A percentile compares a stretch with the other conserved stretches of the same genome.
phyloP scores from a whole-genome alignment of 345 rosid species.

The Capsella bursapastoris region DNA sequence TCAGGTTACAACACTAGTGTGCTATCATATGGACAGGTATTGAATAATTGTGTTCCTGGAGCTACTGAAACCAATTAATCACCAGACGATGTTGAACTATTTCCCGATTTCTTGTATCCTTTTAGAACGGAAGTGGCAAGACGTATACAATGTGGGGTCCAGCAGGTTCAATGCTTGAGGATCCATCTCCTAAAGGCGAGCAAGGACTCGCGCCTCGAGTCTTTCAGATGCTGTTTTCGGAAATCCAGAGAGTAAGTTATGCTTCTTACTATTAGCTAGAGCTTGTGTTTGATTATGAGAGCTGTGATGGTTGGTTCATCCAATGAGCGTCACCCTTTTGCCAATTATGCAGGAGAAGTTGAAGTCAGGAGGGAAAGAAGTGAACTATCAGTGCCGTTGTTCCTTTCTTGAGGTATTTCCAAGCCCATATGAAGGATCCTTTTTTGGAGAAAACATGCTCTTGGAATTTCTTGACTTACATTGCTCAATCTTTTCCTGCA shows the following conservation, averaged over 20 bases:
- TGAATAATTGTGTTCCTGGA: not conserved
- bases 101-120: not conserved
- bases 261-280: not conserved
- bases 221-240: slow-evolving; percentile 79
- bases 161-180: slow-evolving; percentile 90
- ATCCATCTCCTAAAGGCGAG: slow-evolving; percentile 71
- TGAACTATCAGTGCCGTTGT: slow-evolving; percentile 93
- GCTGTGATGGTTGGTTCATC: slow-evolving; percentile 16
- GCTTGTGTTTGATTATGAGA: slow-evolving; percentile 13
- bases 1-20: slow-evolving; percentile 87
- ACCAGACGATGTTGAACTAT: not conserved
- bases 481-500: slow-evolving; percentile 39
- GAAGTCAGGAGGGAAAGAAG: slow-evolving; percentile 66
- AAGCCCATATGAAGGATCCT: slow-evolving; percentile 4
- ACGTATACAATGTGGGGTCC: slow-evolving; percentile 99
- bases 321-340: slow-evolving; percentile 10
- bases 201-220: slow-evolving; percentile 92
- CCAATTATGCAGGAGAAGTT: slow-evolving; percentile 64
- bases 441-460: not conserved
- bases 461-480: not conserved
- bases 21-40: slow-evolving; percentile 94
- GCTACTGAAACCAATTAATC: not conserved
- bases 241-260: slow-evolving; percentile 70
- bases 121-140: slow-evolving; percentile 94
- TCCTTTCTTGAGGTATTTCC: slow-evolving; percentile 89